Conservation (phyloP, 352 stramenopile genomes). For the Pythium volutum region DNA sequence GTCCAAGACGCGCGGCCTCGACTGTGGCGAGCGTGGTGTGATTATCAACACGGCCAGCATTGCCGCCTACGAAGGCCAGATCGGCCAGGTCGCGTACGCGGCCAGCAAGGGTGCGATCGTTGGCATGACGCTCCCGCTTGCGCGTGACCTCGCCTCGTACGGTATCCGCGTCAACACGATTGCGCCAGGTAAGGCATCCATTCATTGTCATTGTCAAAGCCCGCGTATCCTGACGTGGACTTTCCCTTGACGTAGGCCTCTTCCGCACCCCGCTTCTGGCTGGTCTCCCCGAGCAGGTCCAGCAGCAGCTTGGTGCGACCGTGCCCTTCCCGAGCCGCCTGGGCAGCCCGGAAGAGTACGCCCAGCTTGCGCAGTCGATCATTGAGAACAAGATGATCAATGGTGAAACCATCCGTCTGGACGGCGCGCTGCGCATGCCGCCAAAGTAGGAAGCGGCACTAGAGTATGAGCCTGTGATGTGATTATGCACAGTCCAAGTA, state of each 20-base stretch:
- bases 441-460: slow-evolving; percentile 61
- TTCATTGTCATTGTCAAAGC: background rate
- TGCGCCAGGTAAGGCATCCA: slow-evolving; percentile 65
- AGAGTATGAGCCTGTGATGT: background rate
- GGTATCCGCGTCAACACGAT: slow-evolving; percentile 98
- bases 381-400: slow-evolving; percentile 99
- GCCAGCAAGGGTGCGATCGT: slow-evolving; percentile 96
- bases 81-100: slow-evolving; percentile 96
- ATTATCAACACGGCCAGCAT: slow-evolving; percentile 99
- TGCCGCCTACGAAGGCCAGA: slow-evolving; percentile 97
- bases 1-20: slow-evolving; percentile 61
- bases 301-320: slow-evolving; percentile 89
- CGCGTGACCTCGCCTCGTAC: slow-evolving; percentile 91
- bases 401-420: slow-evolving; percentile 96
- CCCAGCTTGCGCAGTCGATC: slow-evolving; percentile 93
- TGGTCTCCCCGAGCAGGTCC: slow-evolving; percentile 93
- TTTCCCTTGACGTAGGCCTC: slow-evolving; percentile 60
- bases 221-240: background rate
- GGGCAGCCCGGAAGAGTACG: slow-evolving; percentile 94
- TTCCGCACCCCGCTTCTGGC: slow-evolving; percentile 97
- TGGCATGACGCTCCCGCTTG: slow-evolving; percentile 96
- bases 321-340: slow-evolving; percentile 96
- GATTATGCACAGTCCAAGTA: too few relatives aligned
- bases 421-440: slow-evolving; percentile 96
- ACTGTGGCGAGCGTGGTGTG: slow-evolving; percentile 90